Conservation (phyloP, 2,329 filamentous ascomycete species). For the Stachybotrys echinatus region DNA sequence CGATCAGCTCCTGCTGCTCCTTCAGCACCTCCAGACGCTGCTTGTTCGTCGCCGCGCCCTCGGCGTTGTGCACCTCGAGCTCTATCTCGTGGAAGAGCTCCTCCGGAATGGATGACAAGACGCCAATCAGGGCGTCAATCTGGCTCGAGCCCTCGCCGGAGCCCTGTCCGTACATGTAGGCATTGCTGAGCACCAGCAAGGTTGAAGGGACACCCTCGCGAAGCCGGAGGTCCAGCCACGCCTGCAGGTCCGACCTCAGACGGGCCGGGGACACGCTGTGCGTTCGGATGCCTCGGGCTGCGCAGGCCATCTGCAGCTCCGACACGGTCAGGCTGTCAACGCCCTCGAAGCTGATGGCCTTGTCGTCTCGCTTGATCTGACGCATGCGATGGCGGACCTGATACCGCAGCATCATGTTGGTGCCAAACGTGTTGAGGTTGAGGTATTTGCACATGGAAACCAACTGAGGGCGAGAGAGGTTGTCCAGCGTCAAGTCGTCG, state of each 20-base stretch:
- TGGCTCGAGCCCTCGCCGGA: slow-evolving; percentile 85
- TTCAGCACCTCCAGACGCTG: slow-evolving; percentile 96
- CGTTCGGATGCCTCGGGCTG: slow-evolving; percentile 85
- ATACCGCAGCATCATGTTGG: slow-evolving; percentile 96
- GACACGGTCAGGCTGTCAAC: slow-evolving; percentile 89
- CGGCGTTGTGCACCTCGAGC: slow-evolving; percentile 92
- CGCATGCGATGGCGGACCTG: slow-evolving; percentile 96
- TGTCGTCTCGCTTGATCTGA: slow-evolving; percentile 98
- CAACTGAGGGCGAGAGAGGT: slow-evolving; percentile 88
- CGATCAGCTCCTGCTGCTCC: slow-evolving; percentile 96
- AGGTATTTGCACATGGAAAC: slow-evolving; percentile 98
- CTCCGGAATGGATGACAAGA: slow-evolving; percentile 91
- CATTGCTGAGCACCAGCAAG: slow-evolving; percentile 90
- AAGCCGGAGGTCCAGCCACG: slow-evolving; percentile 90
- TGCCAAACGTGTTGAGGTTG: slow-evolving; percentile 95
- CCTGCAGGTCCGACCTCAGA: slow-evolving; percentile 82
- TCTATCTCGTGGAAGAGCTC: slow-evolving; percentile 99
- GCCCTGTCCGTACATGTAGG: slow-evolving; percentile 91
- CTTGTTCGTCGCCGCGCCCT: slow-evolving; percentile 97
- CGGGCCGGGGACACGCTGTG: slow-evolving; percentile 86
- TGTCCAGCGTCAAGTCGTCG: slow-evolving; percentile 95
- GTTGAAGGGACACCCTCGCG: slow-evolving; percentile 96
- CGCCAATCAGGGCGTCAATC: slow-evolving; percentile 87
- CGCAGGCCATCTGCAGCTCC: slow-evolving; percentile 88
- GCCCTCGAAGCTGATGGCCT: slow-evolving; percentile 88